These are phyloP conservation scores for Biscutella laevigata DNA, from an alignment of 441 rosid species.

Conservation along the genomic window DNA sequence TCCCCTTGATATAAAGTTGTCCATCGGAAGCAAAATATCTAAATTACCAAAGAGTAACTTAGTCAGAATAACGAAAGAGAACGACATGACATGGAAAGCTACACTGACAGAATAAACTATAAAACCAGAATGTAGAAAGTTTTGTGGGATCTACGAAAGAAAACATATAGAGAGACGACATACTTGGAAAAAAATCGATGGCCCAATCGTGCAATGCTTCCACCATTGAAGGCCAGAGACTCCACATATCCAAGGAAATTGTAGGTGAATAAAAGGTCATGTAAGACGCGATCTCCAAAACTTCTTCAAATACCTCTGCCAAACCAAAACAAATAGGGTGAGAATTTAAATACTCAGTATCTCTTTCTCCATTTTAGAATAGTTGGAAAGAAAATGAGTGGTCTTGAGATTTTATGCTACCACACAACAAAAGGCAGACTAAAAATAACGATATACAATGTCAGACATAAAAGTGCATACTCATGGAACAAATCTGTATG, in stretches of 20 bases:
- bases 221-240: conserved; percentile 94
- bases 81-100: conserved; percentile 5
- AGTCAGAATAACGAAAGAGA: background rate
- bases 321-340: conserved; percentile 18
- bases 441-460: background rate
- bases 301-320: conserved; percentile 98
- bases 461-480: background rate
- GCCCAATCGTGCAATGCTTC: conserved; percentile 97
- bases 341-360: conserved; percentile 1
- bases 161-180: conserved; percentile 21
- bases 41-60: conserved; percentile 18
- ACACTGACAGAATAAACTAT: background rate
- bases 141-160: background rate
- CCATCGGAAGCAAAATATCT: conserved; percentile 96
- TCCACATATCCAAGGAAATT: conserved; percentile 93
- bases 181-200: conserved; percentile 92
- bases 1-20: conserved; percentile 95
- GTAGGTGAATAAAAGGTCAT: conserved; percentile 95
- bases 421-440: conserved; percentile 1
- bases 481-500: background rate
- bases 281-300: conserved; percentile 88
- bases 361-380: background rate
- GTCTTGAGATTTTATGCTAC: conserved; percentile 11
- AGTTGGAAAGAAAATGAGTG: background rate
- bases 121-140: background rate